Percentiles rank a stretch among this genome's conserved stretches.
Conservation (phyloP, 2,329 filamentous ascomycete species). For the Fusarium succisae region DNA sequence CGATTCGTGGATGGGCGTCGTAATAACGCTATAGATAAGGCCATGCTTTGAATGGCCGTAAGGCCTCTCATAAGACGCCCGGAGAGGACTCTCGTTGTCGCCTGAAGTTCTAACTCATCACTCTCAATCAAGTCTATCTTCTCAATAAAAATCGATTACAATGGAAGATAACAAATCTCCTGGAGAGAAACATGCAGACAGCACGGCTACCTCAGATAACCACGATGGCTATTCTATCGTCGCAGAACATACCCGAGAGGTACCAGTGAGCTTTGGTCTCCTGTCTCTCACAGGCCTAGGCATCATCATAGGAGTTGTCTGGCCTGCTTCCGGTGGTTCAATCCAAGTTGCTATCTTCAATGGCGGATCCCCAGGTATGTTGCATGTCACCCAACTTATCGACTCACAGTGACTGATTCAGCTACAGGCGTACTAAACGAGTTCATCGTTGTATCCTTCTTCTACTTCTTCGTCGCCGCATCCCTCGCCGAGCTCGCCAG, state of each 20-base stretch:
- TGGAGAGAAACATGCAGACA: fast-evolving
- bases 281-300: not conserved
- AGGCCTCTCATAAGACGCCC: not conserved
- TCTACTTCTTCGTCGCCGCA: not conserved
- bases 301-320: not conserved
- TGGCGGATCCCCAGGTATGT: not conserved
- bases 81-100: no score
- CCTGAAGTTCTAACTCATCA: no score
- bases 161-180: not conserved
- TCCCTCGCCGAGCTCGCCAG: not conserved
- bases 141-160: not conserved
- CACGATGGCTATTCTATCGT: not conserved
- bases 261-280: fast-evolving
- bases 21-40: not conserved
- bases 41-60: no score
- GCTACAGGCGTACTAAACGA: not conserved
- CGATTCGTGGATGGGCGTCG: not conserved
- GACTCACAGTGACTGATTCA: fast-evolving
- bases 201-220: not conserved
- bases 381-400: fast-evolving
- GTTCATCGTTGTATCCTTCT: not conserved
- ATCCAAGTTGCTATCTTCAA: not conserved
- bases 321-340: not conserved
- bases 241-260: not conserved
- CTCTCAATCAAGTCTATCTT: fast-evolving